These are phyloP conservation scores for Arthroderma sp. DNA, from an alignment of 2,329 filamentous ascomycete species.

Conservation along the genomic window DNA sequence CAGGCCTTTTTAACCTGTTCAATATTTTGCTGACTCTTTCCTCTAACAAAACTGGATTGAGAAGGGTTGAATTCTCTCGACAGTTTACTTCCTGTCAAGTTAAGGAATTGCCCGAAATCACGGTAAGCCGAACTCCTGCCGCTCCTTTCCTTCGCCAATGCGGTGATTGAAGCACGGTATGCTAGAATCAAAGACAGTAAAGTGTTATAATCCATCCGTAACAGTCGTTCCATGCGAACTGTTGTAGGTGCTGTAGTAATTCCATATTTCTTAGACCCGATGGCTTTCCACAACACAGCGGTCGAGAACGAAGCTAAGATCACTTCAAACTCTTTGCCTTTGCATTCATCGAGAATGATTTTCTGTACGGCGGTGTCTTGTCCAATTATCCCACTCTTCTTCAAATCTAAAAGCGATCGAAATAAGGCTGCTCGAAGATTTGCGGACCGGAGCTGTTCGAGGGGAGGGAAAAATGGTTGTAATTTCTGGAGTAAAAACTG, in stretches of 20 bases:
- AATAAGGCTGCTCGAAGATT: constrained; percentile 78
- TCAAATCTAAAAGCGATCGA: constrained; percentile 66
- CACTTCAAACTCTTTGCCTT: constrained; percentile 80
- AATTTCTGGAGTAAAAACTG: constrained; percentile 50
- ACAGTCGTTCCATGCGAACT: constrained; percentile 14
- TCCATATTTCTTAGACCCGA: constrained; percentile 18
- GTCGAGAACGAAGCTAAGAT: constrained; percentile 73
- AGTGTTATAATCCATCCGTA: constrained; percentile 22
- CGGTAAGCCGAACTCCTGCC: constrained; percentile 45
- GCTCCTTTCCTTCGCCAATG: constrained; percentile 47
- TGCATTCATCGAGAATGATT: constrained; percentile 94
- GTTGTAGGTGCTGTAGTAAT: constrained; percentile 22
- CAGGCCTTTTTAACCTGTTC: constrained; percentile 55
- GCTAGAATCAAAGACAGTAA: constrained; percentile 58
- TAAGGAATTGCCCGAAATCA: constrained; percentile 53
- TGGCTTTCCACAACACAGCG: constrained; percentile 59
- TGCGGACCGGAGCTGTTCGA: constrained; percentile 79
- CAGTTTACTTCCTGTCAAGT: constrained; percentile 48
- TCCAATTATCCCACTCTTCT: constrained; percentile 73
- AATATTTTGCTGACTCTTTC: constrained; percentile 33
- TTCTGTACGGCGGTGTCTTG: constrained; percentile 72
- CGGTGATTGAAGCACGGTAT: constrained; percentile 54
- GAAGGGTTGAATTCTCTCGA: constrained; percentile 15
- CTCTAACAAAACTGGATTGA: background rate
- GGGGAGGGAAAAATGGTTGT: constrained; percentile 76